Conservation (phyloP, 352 stramenopile species). For the Pythium myriotylum region DNA sequence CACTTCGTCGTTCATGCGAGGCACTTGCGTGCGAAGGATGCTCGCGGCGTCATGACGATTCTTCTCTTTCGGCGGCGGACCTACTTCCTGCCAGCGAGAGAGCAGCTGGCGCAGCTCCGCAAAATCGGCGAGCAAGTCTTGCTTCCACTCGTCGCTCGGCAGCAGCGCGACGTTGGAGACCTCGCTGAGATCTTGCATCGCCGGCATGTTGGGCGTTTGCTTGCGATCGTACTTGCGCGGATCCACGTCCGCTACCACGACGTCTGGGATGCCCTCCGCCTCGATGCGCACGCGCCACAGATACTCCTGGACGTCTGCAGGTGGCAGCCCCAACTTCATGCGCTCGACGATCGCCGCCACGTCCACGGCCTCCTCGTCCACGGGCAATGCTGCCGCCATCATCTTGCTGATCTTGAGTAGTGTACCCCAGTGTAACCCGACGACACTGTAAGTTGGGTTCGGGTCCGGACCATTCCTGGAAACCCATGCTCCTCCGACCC, state of each 20-base stretch:
- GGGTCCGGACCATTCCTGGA: not conserved
- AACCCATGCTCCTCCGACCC: slow-evolving; percentile 12
- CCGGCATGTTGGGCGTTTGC: slow-evolving; percentile 78
- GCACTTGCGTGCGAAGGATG: slow-evolving; percentile 57
- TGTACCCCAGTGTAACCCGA: slow-evolving; percentile 5
- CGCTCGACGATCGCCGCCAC: slow-evolving; percentile 57
- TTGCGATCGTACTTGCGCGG: slow-evolving; percentile 62
- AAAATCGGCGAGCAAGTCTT: slow-evolving; percentile 73
- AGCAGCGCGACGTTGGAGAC: slow-evolving; percentile 33
- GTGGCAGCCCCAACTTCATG: slow-evolving; percentile 67
- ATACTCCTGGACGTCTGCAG: slow-evolving; percentile 82
- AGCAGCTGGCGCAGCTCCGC: slow-evolving; percentile 77
- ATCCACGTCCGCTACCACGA: slow-evolving; percentile 74
- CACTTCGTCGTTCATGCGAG: slow-evolving; percentile 78
- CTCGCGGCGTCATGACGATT: slow-evolving; percentile 11
- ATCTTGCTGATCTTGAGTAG: slow-evolving; percentile 34
- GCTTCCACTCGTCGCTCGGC: slow-evolving; percentile 51
- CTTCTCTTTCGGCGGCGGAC: slow-evolving; percentile 35
- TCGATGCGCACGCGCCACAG: slow-evolving; percentile 83
- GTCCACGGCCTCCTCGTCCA: slow-evolving; percentile 62
- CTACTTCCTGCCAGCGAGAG: slow-evolving; percentile 68
- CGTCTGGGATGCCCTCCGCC: slow-evolving; percentile 73
- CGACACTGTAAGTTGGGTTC: slow-evolving; percentile 21
- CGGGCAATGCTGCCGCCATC: slow-evolving; percentile 71
- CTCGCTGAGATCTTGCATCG: slow-evolving; percentile 45